Conservation (phyloP, 2,329 filamentous ascomycete genomes). For the Epicoccum sorghinum region DNA sequence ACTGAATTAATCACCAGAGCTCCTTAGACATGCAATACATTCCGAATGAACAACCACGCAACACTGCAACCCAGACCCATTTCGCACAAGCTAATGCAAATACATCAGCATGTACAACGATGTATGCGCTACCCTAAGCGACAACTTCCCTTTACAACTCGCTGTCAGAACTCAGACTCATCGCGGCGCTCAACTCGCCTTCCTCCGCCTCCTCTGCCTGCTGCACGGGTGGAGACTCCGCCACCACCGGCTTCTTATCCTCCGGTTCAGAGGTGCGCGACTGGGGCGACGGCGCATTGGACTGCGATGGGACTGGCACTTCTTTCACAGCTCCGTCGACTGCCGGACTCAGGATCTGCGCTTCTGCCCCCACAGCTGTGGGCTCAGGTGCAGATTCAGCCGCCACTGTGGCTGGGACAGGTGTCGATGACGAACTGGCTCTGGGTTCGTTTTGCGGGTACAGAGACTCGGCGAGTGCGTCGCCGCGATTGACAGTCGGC, state of each 20-base stretch:
- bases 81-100: no score
- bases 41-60: no score
- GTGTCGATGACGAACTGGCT: not conserved
- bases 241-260: not conserved
- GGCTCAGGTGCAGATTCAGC: not conserved
- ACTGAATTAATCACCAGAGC: no score
- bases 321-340: no score
- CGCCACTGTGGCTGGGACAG: not conserved
- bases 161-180: conserved; percentile 8
- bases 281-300: no score
- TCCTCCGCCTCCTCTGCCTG: not conserved
- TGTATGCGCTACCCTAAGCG: no score
- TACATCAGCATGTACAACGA: not conserved
- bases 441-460: conserved; percentile 1
- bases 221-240: not conserved
- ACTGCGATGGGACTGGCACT: no score
- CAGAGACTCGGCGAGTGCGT: conserved; percentile 6
- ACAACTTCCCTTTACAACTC: conserved; percentile 4
- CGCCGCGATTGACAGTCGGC: conserved; percentile 3
- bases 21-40: no score
- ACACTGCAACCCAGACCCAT: no score
- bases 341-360: no score
- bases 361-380: not conserved
- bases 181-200: conserved; percentile 1
- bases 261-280: no score